These are phyloP conservation scores for Fusarium verticillioides DNA, from an alignment of 2,329 filamentous ascomycete genomes.

Conservation along the genomic window DNA sequence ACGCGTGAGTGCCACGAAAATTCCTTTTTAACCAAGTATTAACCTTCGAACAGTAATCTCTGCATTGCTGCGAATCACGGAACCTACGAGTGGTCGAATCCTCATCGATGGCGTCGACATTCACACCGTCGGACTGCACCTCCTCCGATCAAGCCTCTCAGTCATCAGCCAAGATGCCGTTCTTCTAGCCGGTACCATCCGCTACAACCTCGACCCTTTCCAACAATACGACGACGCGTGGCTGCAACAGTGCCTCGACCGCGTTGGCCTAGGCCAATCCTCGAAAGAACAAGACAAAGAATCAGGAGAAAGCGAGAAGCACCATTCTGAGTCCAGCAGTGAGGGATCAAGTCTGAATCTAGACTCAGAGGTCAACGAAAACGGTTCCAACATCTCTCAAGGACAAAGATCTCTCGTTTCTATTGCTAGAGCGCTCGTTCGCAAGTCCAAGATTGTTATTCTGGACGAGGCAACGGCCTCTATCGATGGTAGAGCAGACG, in stretches of 20 bases:
- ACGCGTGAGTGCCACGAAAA: not conserved
- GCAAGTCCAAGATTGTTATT: conserved; percentile 16
- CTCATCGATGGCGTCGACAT: conserved; percentile 23
- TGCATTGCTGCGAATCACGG: conserved; percentile 13
- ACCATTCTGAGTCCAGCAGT: not conserved
- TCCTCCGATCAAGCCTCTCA: conserved; percentile 20
- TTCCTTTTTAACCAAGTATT: not conserved
- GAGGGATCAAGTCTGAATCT: not conserved
- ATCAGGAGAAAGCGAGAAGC: not conserved
- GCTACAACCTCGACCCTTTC: conserved; percentile 29
- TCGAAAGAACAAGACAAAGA: not conserved
- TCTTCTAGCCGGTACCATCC: conserved; percentile 17
- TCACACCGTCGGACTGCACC: conserved; percentile 17
- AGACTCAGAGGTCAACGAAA: conserved; percentile 27
- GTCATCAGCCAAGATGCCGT: conserved; percentile 31
- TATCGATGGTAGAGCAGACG: conserved; percentile 23
- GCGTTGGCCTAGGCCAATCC: not conserved
- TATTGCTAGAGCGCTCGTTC: conserved; percentile 19
- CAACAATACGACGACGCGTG: conserved; percentile 24
- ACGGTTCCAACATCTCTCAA: conserved; percentile 26
- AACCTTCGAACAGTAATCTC: conserved; percentile 1
- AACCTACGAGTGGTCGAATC: conserved; percentile 20
- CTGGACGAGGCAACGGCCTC: conserved; percentile 24
- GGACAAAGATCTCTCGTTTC: conserved; percentile 22
- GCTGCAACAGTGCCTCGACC: conserved; percentile 13